Conservation (phyloP, 139 green algal species). For the Choricystis sp. region DNA sequence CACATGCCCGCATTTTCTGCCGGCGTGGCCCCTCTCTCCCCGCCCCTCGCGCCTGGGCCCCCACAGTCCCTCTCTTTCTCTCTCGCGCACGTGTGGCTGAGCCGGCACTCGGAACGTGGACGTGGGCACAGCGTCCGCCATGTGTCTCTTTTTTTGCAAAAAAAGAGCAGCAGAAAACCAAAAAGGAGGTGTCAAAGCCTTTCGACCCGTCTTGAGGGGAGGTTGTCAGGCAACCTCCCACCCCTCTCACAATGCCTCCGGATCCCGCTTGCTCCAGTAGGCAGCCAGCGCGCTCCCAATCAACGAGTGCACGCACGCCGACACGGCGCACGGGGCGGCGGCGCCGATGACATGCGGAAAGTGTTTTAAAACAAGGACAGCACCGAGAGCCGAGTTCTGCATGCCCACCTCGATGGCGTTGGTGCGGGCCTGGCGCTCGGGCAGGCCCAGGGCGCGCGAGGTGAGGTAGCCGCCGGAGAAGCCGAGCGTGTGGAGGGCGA, state of each 20-base stretch:
- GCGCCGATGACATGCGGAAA: conserved; percentile 48
- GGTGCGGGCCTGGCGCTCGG: conserved; percentile 29
- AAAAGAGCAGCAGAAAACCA: too few species aligned
- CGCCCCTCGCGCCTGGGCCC: too few species aligned
- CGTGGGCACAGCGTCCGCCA: too few species aligned
- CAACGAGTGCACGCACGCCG: conserved; percentile 49
- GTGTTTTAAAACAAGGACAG: conserved; percentile 49
- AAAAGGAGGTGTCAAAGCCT: too few species aligned
- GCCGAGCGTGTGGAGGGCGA: conserved; percentile 20
- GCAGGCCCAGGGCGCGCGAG: conserved; percentile 19
- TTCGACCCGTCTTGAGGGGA: too few species aligned
- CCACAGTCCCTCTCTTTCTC: too few species aligned
- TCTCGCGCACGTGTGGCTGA: too few species aligned
- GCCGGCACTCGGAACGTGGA: too few species aligned
- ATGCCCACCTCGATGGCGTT: conserved; percentile 50
- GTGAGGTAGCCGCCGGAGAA: conserved; percentile 40
- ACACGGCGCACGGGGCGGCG: conserved; percentile 55
- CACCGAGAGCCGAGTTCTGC: conserved; percentile 55
- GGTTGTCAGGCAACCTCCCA: too few species aligned
- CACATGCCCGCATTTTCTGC: too few species aligned
- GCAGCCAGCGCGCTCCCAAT: conserved; percentile 46
- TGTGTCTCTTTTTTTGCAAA: too few species aligned
- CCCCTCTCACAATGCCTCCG: not conserved
- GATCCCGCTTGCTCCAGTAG: conserved; percentile 21
- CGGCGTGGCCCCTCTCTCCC: too few species aligned